Evolutionary conservation across 2,329 filamentous ascomycete species (phyloP), one percentile per base, ranked within the genome.

Genomic region (Fusarium keratoplasticum): DNA sequence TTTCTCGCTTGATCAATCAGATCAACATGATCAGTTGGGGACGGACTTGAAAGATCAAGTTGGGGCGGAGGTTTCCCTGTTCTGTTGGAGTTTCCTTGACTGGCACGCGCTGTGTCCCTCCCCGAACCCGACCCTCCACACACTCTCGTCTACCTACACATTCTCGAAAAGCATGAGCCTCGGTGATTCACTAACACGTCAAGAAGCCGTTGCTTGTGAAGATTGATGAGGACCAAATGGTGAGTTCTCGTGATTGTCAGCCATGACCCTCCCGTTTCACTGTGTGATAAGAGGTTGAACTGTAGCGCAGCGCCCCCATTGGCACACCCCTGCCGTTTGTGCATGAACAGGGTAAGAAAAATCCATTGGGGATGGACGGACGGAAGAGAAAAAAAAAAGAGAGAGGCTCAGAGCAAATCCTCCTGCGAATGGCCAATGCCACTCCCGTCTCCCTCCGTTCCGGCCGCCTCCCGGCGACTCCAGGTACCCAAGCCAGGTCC

Each of bases 291-390:
- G 64, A 76, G 72, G 72, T 70, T 75, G 64, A 72, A 72, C 63
- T 70, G 20, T 63, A 64, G 31, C 35, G 35, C 22, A 40, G 38
- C 5, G 33, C 31, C 18, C 27, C 52, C 33, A 35, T 36, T n/a
- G 33, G 16, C 74, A 78, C 76, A 52, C 76, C 55, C 76, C 74
- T 47, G 11, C 70, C 68, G 70, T 76, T 31, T 14, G 44, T 68
- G 58, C 65, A 70, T 71, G 61, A 70, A 50, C 72, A 76, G 64
- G 55, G 72, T 69, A 61, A 61, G 63, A 44, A 72, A 76, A 77
- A 70, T 69, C 74, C 75, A 75, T 78, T 78, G 76, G 76, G 76
- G 73, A 75, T 69, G 69, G 73, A 73, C 71, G 64, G 74, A 64
- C 64, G 76, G 72, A 74, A 67, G 64, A 59, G 44, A 40, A 22